A percentile compares a stretch with the other conserved stretches of the same genome.
Evolutionary conservation across 1,284 basidiomycete genomes (phyloP).

Genomic region (Inonotus obliquus): DNA sequence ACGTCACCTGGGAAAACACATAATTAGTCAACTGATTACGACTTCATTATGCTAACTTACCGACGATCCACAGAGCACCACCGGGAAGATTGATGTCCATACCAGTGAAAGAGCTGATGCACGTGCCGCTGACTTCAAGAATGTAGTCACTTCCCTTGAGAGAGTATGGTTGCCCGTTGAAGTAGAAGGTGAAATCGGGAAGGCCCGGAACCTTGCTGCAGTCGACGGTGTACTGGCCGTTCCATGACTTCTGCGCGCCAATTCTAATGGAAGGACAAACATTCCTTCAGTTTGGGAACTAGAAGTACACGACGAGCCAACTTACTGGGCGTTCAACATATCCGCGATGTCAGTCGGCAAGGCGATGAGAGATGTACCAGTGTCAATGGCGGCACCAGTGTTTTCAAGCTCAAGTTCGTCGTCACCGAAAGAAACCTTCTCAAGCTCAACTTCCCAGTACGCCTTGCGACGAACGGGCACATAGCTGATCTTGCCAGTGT

Average conservation of each 20-base stretch:
- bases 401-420: slow-evolving; percentile 84
- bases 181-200: slow-evolving; percentile 86
- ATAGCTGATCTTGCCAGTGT: slow-evolving; percentile 81
- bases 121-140: slow-evolving; percentile 84
- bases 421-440: slow-evolving; percentile 80
- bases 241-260: slow-evolving; percentile 90
- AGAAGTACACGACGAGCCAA: slow-evolving; percentile 19
- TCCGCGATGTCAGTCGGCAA: slow-evolving; percentile 94
- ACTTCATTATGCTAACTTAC: slow-evolving; percentile 41
- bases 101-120: slow-evolving; percentile 92
- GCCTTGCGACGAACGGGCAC: slow-evolving; percentile 94
- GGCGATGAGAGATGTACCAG: slow-evolving; percentile 89
- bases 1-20: slow-evolving; percentile 55
- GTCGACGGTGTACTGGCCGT: slow-evolving; percentile 90
- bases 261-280: slow-evolving; percentile 40
- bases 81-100: slow-evolving; percentile 89
- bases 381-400: slow-evolving; percentile 96
- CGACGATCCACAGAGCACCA: slow-evolving; percentile 90
- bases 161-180: slow-evolving; percentile 76
- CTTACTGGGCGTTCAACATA: slow-evolving; percentile 90
- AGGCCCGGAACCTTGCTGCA: slow-evolving; percentile 81
- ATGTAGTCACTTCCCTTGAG: slow-evolving; percentile 87
- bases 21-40: background rate
- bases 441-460: slow-evolving; percentile 97
- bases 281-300: slow-evolving; percentile 18